Evolutionary conservation across 225 moss, liverwort and hornwort genomes (phyloP), one percentile per base, ranked within the genome.

Genomic region (Climacium dendroides): DNA sequence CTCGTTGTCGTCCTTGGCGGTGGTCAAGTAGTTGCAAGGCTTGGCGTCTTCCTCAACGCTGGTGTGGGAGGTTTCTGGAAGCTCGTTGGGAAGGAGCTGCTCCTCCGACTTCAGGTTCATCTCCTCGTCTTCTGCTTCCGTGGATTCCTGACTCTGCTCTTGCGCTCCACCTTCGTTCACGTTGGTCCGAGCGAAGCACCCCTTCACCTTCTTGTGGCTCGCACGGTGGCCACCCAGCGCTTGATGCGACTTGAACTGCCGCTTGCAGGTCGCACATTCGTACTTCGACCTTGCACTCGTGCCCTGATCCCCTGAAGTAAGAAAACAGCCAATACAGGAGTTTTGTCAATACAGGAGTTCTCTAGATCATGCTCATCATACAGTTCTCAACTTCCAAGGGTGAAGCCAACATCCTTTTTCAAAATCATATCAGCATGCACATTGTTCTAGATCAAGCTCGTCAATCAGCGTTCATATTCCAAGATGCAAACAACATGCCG

Each of bases 171-270:
- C 89, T 28, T 94, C 96, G 50, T 84, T 94, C 55, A 94, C 94
- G 66, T 94, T 95, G 13, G 96, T 97, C 52, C 95, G 90, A 15
- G 99, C 99, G 47, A 90, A 96, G 92, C 99, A 99, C 29, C 99
- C 99, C 89, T 97, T 99, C 67, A 99, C 99, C 89, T 97, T 99
- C 95, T 99, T 99, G 93, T 99, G 99, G 76, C 95, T 95, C 4
- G 99, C 99, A 85, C 99, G 91, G 90, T 99, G 97, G 14, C 99
- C 99, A 83, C 97, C 99, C 60, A 99, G 85, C 45, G 99, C 99
- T 92, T 99, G 97, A 74, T 99, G 99, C 29, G 99, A 99, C 90
- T 95, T 96, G 85, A 99, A 99, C 43, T 91, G 91, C 62, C 96
- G 88, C 89, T 95, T 94, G 91, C 99, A 99, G 41, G 95, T 97